phyloP scores from a whole-genome alignment of 352 stramenopile species.

The Pythium diclinum region DNA sequence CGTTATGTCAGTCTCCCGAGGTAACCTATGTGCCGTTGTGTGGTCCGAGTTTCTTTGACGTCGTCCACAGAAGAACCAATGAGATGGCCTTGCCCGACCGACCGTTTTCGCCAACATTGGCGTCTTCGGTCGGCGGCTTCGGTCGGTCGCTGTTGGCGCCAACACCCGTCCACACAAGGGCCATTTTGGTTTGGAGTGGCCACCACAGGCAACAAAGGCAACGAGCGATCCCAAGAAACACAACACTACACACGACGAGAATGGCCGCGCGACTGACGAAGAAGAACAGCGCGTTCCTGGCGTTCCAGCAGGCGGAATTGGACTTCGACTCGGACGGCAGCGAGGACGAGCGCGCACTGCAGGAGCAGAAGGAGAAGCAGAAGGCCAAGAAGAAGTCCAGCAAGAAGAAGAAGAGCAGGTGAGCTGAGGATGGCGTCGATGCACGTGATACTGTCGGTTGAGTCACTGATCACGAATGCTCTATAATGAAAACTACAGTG shows the following conservation, averaged over 20 bases:
- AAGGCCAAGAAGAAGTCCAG: slow-evolving; percentile 73
- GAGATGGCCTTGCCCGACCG: slow-evolving; percentile 3
- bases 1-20: slow-evolving; percentile 11
- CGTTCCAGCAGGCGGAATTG: slow-evolving; percentile 47
- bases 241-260: neutral
- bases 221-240: neutral
- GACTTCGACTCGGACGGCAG: slow-evolving; percentile 52
- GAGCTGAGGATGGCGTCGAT: neutral
- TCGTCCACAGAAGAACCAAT: slow-evolving; percentile 20
- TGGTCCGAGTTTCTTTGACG: slow-evolving; percentile 9
- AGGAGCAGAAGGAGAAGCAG: slow-evolving; percentile 57
- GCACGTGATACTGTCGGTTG: neutral
- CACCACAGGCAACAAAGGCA: slow-evolving; percentile 4
- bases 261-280: slow-evolving; percentile 25
- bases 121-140: slow-evolving; percentile 12
- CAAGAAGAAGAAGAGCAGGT: slow-evolving; percentile 77
- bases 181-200: slow-evolving; percentile 1
- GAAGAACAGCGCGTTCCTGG: slow-evolving; percentile 75
- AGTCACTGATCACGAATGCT: neutral
- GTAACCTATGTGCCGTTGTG: slow-evolving; percentile 17
- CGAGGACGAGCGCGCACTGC: slow-evolving; percentile 43
- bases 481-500: slow-evolving; percentile 27
- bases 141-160: slow-evolving; percentile 12
- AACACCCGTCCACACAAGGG: slow-evolving; percentile 1
- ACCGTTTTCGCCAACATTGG: slow-evolving; percentile 13